These are phyloP conservation scores for Colletotrichum sp. DNA, from an alignment of 2,329 filamentous ascomycete genomes.

Conservation along the genomic window DNA sequence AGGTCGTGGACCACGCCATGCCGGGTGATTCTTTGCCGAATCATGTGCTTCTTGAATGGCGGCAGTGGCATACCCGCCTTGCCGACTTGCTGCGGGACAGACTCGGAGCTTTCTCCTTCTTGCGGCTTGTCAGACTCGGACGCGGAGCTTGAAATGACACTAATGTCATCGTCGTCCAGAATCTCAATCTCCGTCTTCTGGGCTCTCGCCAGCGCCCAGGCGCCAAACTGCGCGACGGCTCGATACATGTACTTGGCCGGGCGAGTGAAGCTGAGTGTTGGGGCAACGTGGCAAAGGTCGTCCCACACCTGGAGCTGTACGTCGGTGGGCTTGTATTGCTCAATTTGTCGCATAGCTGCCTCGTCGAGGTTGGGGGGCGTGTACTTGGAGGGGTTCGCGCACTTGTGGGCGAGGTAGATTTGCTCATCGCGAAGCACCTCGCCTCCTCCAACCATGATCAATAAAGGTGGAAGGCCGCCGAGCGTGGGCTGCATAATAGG, in stretches of 20 bases:
- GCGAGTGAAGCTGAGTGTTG: constrained; percentile 93
- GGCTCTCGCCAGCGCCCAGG: constrained; percentile 85
- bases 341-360: constrained; percentile 62
- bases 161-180: constrained; percentile 77
- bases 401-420: constrained; percentile 94
- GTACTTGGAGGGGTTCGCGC: constrained; percentile 81
- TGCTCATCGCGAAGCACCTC: constrained; percentile 94
- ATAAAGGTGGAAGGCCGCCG: constrained; percentile 85
- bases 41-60: constrained; percentile 84
- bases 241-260: constrained; percentile 97
- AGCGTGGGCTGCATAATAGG: constrained; percentile 87
- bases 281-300: constrained; percentile 88
- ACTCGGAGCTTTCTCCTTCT: constrained; percentile 25
- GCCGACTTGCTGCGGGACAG: constrained; percentile 61
- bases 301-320: constrained; percentile 98
- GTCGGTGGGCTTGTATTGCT: constrained; percentile 80
- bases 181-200: constrained; percentile 84
- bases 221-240: constrained; percentile 89
- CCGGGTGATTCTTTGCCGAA: constrained; percentile 83
- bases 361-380: constrained; percentile 72
- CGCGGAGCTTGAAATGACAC: constrained; percentile 70
- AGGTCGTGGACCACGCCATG: constrained; percentile 78
- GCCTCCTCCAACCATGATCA: constrained; percentile 86
- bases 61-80: constrained; percentile 86
- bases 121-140: constrained; percentile 40